A percentile compares a stretch with the other conserved stretches of the same genome.
Conservation (phyloP, 2,329 filamentous ascomycete species). For the Elsinoe arachidis region DNA sequence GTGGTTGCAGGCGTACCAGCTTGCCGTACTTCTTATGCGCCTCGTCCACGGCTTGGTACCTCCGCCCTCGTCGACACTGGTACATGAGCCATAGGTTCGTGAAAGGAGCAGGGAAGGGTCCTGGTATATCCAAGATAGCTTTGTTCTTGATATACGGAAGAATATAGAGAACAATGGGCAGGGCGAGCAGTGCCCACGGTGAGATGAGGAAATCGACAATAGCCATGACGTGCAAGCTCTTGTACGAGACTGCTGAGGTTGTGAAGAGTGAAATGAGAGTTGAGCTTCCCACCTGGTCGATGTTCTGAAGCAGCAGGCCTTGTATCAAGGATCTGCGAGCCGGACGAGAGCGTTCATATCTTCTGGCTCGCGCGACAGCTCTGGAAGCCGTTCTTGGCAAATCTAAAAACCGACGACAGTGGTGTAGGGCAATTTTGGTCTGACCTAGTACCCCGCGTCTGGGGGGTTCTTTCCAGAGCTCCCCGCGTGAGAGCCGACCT, state of each 20-base stretch:
- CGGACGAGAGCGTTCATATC: neutral
- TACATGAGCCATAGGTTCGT: slow-evolving; percentile 72
- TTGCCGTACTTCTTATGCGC: slow-evolving; percentile 68
- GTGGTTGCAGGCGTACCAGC: slow-evolving; percentile 74
- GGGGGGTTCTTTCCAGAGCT: neutral
- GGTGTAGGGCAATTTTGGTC: neutral
- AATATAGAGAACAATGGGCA: slow-evolving; percentile 47
- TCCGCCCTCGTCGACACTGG: slow-evolving; percentile 51
- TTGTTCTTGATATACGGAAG: slow-evolving; percentile 53
- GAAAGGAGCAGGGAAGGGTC: slow-evolving; percentile 57
- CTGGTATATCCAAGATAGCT: slow-evolving; percentile 48
- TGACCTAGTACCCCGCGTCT: slow-evolving; percentile 4
- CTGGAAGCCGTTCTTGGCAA: slow-evolving; percentile 8
- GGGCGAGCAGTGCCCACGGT: slow-evolving; percentile 40
- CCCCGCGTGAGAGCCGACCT: neutral
- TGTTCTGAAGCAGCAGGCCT: neutral
- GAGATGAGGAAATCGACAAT: slow-evolving; percentile 34
- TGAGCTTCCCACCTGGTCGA: slow-evolving; percentile 4
- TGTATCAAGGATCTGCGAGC: neutral
- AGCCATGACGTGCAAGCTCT: slow-evolving; percentile 20
- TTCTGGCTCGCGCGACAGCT: neutral
- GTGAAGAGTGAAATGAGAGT: neutral
- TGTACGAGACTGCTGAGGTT: neutral
- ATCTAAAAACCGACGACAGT: neutral
- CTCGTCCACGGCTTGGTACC: slow-evolving; percentile 54